Conservation (phyloP, 345 rosid species). For the Bruguiera sexangula region DNA sequence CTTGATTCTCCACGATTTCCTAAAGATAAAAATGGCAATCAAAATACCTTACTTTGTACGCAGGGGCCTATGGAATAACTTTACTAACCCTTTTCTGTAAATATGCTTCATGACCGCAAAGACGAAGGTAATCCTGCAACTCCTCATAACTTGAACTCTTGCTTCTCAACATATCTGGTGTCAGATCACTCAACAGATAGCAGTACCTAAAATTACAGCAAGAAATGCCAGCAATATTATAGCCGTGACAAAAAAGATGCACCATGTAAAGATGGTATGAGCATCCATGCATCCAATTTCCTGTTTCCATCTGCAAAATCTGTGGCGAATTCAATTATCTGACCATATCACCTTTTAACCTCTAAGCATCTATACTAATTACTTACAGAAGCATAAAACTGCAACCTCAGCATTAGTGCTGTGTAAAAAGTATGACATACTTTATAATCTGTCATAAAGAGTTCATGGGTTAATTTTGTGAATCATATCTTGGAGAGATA, state of each 20-base stretch:
- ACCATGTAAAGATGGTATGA: constrained; percentile 2
- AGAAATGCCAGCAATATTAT: constrained; percentile 7
- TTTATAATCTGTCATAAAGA: constrained; percentile 5
- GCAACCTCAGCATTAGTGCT: background rate
- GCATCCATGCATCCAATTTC: background rate
- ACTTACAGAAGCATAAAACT: background rate
- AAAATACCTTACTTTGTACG: background rate
- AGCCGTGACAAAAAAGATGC: constrained; percentile 9
- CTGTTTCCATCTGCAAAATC: too few species aligned
- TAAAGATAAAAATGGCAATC: constrained; percentile 6
- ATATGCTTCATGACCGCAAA: constrained; percentile 87
- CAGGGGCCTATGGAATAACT: background rate
- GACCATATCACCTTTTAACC: background rate
- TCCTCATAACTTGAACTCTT: constrained; percentile 63
- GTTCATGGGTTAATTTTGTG: background rate
- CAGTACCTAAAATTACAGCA: constrained; percentile 58
- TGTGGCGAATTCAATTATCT: background rate
- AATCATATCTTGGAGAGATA: constrained; percentile 9
- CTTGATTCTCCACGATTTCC: constrained; percentile 79
- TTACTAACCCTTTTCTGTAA: constrained; percentile 73
- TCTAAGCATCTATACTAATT: background rate
- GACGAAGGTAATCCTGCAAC: constrained; percentile 72
- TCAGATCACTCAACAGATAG: constrained; percentile 74
- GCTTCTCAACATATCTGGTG: constrained; percentile 66
- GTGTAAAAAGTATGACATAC: background rate